Evolutionary conservation across 495 filamentous ascomycete species (phyloP), one percentile per base, ranked within the genome.

Genomic region (Niebla homalea): DNA sequence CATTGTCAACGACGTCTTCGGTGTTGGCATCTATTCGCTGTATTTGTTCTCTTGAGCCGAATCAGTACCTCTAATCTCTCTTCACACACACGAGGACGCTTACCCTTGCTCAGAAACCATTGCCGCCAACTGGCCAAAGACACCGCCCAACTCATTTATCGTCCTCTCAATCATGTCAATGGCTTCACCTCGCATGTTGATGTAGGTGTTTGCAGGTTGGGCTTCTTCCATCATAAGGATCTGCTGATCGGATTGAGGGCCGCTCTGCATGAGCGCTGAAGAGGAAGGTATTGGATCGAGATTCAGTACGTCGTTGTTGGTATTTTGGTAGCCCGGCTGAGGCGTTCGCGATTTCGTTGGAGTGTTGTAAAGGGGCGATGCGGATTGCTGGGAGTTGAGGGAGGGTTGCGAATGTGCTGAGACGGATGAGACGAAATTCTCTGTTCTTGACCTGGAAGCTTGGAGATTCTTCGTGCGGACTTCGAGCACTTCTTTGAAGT

Each of bases 391-490:
- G 44, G 69, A 57, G 43, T 77, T 67, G 40, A 78, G 63, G 0
- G 82, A 76, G 3, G 71, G 74, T 53, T 86, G 85, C 29, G 84
- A 79, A 50, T 90, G 87, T 37, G 84, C 78, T 3, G 84, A 85
- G 37, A 93, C 87, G 12, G 85, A 87, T 2, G 85, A 89, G 20
- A 97, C 85, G 54, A 98, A 98, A 60, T 96, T 92, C 64, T 98
- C 93, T 44, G 92, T 96, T 50, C 92, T 71, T 38, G 86, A 83
- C 35, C 87, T 76, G 40, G 87, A 90, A 12, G 93, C 93, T 65
- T 96, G 93, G 45, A 97, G 95, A 65, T 98, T 98, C 71, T 96
- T 95, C 41, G 92, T 98, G 26, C 92, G 81, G 20, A 95, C 87
- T 62, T 98, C 92, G 12, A 97, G 74, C 0, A 97, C 90, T 56